Evolutionary conservation across 805 yeast species (phyloP).

Genomic region (Maudiozyma pseudohumilis): DNA sequence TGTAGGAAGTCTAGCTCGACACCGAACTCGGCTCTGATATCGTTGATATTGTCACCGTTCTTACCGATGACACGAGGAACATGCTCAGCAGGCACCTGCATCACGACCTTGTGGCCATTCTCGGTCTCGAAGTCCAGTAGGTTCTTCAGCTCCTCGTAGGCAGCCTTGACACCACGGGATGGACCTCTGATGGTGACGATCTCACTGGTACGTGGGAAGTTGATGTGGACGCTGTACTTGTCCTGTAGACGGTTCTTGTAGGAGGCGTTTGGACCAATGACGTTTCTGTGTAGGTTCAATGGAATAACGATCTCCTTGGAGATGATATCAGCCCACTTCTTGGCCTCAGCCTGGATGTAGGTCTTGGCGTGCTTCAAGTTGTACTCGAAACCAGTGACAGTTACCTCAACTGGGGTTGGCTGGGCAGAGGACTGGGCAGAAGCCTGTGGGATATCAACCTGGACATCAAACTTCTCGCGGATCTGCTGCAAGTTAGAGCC

Average conservation of each 20-base stretch:
- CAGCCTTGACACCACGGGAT: slow-evolving; percentile 76
- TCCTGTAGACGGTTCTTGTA: slow-evolving; percentile 79
- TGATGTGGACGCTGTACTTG: slow-evolving; percentile 71
- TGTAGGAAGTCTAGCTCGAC: slow-evolving; percentile 42
- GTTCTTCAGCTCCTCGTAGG: slow-evolving; percentile 75
- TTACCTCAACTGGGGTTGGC: slow-evolving; percentile 37
- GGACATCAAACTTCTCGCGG: slow-evolving; percentile 64
- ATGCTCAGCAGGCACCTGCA: slow-evolving; percentile 62
- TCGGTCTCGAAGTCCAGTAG: slow-evolving; percentile 79
- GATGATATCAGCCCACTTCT: slow-evolving; percentile 76
- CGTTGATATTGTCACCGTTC: slow-evolving; percentile 72
- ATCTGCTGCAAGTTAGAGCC: slow-evolving; percentile 66
- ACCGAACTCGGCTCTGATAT: slow-evolving; percentile 53
- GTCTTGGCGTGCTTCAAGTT: slow-evolving; percentile 65
- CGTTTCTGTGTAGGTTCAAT: slow-evolving; percentile 62
- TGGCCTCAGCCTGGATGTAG: slow-evolving; percentile 47
- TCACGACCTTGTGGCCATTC: slow-evolving; percentile 58
- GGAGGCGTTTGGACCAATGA: slow-evolving; percentile 77
- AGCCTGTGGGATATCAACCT: slow-evolving; percentile 57
- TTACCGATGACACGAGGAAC: slow-evolving; percentile 85
- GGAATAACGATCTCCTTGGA: slow-evolving; percentile 60
- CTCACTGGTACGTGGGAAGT: slow-evolving; percentile 62
- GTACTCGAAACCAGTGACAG: slow-evolving; percentile 65
- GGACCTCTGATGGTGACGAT: slow-evolving; percentile 72
- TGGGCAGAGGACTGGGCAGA: slow-evolving; percentile 29